phyloP scores from a whole-genome alignment of 352 stramenopile genomes.

The Pilasporangium apinafurcum region DNA sequence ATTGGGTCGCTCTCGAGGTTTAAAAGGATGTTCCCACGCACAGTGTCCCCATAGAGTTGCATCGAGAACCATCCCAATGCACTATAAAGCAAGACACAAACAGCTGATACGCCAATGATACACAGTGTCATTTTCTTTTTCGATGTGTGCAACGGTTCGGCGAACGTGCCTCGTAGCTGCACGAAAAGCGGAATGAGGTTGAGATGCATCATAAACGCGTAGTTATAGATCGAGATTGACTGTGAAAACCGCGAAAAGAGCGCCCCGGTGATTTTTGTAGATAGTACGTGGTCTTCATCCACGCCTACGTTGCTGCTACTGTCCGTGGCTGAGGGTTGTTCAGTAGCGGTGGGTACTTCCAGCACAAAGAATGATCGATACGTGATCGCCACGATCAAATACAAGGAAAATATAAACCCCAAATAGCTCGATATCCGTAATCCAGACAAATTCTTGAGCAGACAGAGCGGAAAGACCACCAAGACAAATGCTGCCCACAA shows the following conservation, averaged over 20 bases:
- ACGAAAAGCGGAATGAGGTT: slow-evolving; percentile 76
- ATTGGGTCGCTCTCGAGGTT: slow-evolving; percentile 67
- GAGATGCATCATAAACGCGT: slow-evolving; percentile 84
- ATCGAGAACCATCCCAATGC: slow-evolving; percentile 42
- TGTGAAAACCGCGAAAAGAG: slow-evolving; percentile 38
- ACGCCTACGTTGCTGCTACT: not conserved
- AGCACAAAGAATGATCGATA: slow-evolving; percentile 40
- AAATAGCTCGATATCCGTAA: slow-evolving; percentile 68
- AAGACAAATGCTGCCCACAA: slow-evolving; percentile 42
- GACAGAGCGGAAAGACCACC: slow-evolving; percentile 59
- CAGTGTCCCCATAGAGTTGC: slow-evolving; percentile 44
- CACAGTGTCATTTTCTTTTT: slow-evolving; percentile 42
- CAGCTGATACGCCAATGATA: slow-evolving; percentile 36
- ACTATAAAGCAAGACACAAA: slow-evolving; percentile 62
- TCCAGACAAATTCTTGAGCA: slow-evolving; percentile 64
- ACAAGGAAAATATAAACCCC: slow-evolving; percentile 60
- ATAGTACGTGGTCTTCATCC: slow-evolving; percentile 6
- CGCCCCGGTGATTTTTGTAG: slow-evolving; percentile 22
- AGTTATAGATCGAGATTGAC: slow-evolving; percentile 73
- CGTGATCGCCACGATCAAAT: slow-evolving; percentile 45
- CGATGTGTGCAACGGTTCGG: slow-evolving; percentile 37
- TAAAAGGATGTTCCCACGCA: slow-evolving; percentile 72
- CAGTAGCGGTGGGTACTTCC: not conserved
- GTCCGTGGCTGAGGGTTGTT: slow-evolving; percentile 1
- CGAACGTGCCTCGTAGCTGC: slow-evolving; percentile 51